These are phyloP conservation scores for Collybiopsis confluens DNA, from an alignment of 768 basidiomycete genomes.

Conservation along the genomic window DNA sequence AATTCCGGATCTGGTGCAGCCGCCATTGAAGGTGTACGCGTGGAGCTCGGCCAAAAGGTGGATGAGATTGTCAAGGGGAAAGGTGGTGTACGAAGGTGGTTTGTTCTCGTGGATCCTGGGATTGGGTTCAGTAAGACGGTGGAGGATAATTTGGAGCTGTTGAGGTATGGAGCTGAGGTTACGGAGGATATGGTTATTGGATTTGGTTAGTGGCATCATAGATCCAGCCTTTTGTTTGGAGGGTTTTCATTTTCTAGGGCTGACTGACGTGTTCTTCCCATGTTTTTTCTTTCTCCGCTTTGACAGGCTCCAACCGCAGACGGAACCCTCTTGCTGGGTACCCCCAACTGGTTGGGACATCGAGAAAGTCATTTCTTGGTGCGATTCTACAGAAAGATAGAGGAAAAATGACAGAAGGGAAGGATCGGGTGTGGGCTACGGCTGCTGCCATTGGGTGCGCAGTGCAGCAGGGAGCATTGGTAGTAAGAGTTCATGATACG, in stretches of 20 bases:
- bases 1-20: conserved; percentile 19
- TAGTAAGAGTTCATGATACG: conserved; percentile 83
- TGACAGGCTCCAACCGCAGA: conserved; percentile 11
- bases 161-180: conserved; percentile 48
- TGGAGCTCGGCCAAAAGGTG: conserved; percentile 70
- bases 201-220: conserved; percentile 19
- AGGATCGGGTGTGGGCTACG: conserved; percentile 75
- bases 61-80: conserved; percentile 57
- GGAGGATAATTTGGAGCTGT: conserved; percentile 65
- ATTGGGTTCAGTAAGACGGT: conserved; percentile 90
- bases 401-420: conserved; percentile 54
- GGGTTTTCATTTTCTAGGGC: too few species aligned
- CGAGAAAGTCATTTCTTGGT: conserved; percentile 84
- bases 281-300: background rate
- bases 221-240: too few species aligned
- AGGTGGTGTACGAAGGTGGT: conserved; percentile 81
- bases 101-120: conserved; percentile 87
- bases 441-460: conserved; percentile 71
- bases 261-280: too few species aligned
- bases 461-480: conserved; percentile 64
- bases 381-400: conserved; percentile 48
- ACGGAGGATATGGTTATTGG: conserved; percentile 36
- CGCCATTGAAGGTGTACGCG: conserved; percentile 62
- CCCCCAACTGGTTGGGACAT: conserved; percentile 71
- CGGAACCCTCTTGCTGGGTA: conserved; percentile 54